These are phyloP conservation scores for Balakata baccata DNA, from an alignment of 345 rosid genomes.

Conservation along the genomic window DNA sequence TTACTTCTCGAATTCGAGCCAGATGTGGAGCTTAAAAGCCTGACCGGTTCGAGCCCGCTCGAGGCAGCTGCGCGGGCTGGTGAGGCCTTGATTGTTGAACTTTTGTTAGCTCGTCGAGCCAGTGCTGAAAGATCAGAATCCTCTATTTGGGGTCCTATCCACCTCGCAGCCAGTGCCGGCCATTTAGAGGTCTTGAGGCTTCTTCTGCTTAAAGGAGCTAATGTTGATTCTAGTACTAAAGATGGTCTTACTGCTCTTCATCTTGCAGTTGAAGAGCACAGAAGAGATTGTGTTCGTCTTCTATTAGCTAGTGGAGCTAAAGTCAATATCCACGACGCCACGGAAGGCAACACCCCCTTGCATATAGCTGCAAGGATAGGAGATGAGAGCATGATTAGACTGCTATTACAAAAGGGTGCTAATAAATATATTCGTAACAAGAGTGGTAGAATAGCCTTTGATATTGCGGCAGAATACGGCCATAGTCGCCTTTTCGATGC, in stretches of 20 bases:
- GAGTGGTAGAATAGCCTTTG: slow-evolving; percentile 44
- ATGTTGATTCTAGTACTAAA: slow-evolving; percentile 37
- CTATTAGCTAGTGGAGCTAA: slow-evolving; percentile 44
- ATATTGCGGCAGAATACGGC: slow-evolving; percentile 50
- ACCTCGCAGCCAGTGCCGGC: slow-evolving; percentile 42
- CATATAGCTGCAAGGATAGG: slow-evolving; percentile 52
- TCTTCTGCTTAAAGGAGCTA: slow-evolving; percentile 49
- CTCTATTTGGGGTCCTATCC: slow-evolving; percentile 50
- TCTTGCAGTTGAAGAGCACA: slow-evolving; percentile 43
- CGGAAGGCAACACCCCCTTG: slow-evolving; percentile 49
- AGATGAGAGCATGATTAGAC: slow-evolving; percentile 48
- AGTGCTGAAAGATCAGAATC: slow-evolving; percentile 40
- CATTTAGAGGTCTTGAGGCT: slow-evolving; percentile 51
- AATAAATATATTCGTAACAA: slow-evolving; percentile 47
- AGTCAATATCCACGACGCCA: slow-evolving; percentile 23
- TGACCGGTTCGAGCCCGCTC: slow-evolving; percentile 41
- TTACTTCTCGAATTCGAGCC: slow-evolving; percentile 55
- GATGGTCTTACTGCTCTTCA: slow-evolving; percentile 56
- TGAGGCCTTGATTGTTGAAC: slow-evolving; percentile 53
- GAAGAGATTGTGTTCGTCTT: slow-evolving; percentile 45
- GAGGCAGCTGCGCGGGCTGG: slow-evolving; percentile 54
- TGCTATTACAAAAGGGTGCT: slow-evolving; percentile 49
- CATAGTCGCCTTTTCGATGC: slow-evolving; percentile 45
- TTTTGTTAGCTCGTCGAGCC: slow-evolving; percentile 50
- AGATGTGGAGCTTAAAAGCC: slow-evolving; percentile 37